These are phyloP conservation scores for Physaria fendleri DNA, from an alignment of 345 rosid species.

Conservation along the genomic window DNA sequence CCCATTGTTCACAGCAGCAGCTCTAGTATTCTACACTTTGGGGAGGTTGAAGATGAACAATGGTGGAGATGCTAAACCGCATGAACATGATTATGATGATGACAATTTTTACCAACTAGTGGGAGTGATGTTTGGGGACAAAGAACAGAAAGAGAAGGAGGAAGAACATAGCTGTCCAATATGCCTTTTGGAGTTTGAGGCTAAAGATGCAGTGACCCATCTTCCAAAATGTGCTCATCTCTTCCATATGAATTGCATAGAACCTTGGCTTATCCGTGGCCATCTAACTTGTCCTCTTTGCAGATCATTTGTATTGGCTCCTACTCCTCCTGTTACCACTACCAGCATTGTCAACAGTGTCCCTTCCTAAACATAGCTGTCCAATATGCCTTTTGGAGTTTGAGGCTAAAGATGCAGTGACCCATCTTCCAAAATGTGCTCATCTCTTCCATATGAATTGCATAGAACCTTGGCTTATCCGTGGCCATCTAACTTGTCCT, in stretches of 20 bases:
- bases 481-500: slow-evolving; percentile 62
- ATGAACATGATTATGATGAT: background rate
- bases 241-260: slow-evolving; percentile 59
- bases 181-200: slow-evolving; percentile 52
- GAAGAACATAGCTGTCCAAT: slow-evolving; percentile 49
- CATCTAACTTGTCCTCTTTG: slow-evolving; percentile 80
- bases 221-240: slow-evolving; percentile 53
- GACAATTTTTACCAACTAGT: slow-evolving; percentile 30
- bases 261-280: slow-evolving; percentile 47
- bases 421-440: slow-evolving; percentile 47
- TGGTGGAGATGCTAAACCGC: background rate
- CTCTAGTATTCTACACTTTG: slow-evolving; percentile 45
- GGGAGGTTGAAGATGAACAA: slow-evolving; percentile 11
- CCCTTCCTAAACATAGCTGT: too few species aligned
- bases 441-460: slow-evolving; percentile 62
- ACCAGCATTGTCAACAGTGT: background rate
- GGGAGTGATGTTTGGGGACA: slow-evolving; percentile 32
- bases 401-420: slow-evolving; percentile 43
- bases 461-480: slow-evolving; percentile 55
- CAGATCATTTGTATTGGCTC: slow-evolving; percentile 40
- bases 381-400: slow-evolving; percentile 60
- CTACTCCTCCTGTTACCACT: background rate
- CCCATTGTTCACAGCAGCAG: slow-evolving; percentile 38
- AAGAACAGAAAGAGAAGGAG: slow-evolving; percentile 23
- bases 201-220: slow-evolving; percentile 46